These are phyloP conservation scores for Epichloe aotearoae DNA, from an alignment of 2,329 filamentous ascomycete genomes.

Conservation along the genomic window DNA sequence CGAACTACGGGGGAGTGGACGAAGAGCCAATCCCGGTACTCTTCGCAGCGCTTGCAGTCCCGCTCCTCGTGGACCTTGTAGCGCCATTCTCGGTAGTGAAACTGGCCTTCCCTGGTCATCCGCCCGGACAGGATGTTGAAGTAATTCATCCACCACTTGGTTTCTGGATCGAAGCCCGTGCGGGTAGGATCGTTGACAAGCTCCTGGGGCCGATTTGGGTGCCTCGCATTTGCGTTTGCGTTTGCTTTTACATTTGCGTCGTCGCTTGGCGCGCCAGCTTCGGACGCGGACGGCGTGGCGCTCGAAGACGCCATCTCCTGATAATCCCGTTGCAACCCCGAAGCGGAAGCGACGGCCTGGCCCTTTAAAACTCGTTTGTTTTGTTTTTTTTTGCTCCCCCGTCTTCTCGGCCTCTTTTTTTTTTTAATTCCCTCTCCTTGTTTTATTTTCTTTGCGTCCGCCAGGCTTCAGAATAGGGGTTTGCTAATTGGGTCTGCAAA, in stretches of 20 bases:
- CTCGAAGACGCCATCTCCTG: conserved; percentile 4
- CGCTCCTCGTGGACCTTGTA: conserved; percentile 62
- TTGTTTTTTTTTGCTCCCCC: neutral
- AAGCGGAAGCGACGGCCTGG: neutral
- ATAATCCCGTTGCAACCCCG: neutral
- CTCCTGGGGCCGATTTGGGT: conserved; percentile 15
- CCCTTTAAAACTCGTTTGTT: too few relatives aligned
- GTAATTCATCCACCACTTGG: conserved; percentile 65
- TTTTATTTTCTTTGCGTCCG: neutral
- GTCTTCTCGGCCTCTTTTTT: neutral
- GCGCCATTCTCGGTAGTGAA: conserved; percentile 65
- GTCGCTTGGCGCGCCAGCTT: conserved; percentile 7
- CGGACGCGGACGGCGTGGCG: conserved; percentile 4
- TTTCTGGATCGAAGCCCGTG: conserved; percentile 50
- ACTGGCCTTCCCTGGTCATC: conserved; percentile 54
- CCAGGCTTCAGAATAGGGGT: neutral
- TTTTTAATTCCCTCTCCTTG: neutral
- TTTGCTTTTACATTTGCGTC: conserved; percentile 3
- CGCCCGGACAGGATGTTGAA: conserved; percentile 68
- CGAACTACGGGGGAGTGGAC: conserved; percentile 79
- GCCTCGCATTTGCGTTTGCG: conserved; percentile 2
- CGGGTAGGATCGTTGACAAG: conserved; percentile 45
- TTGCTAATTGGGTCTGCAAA: neutral
- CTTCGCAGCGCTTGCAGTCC: conserved; percentile 72
- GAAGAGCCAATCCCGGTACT: conserved; percentile 72